Evolutionary conservation across 1,284 basidiomycete species (phyloP).

Genomic region (Psilocybe mexicana): DNA sequence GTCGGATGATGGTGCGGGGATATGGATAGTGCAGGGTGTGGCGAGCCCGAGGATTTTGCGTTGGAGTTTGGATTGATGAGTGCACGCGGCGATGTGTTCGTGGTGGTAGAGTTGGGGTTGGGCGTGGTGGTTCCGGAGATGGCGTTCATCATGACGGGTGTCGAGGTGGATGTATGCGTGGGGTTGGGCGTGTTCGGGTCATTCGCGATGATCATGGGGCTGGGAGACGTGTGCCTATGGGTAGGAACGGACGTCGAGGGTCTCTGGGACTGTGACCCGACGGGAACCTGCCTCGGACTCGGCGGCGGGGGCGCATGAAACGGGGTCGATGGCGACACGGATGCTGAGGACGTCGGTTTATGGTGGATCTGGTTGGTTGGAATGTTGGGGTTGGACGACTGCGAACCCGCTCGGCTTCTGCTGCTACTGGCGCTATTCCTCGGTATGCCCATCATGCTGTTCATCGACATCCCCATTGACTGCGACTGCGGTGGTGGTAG

Average conservation of each 20-base stretch:
- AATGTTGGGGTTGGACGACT: slow-evolving; percentile 3
- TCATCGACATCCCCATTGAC: background rate
- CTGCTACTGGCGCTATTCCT: background rate
- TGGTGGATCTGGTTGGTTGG: background rate
- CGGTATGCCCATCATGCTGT: background rate
- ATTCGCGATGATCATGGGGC: background rate
- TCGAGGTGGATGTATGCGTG: background rate
- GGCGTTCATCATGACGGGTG: background rate
- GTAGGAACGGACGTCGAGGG: background rate
- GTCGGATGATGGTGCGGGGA: background rate
- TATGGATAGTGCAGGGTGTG: background rate
- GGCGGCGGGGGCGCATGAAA: slow-evolving; percentile 11
- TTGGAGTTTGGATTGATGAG: background rate
- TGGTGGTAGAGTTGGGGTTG: background rate
- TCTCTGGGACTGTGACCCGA: background rate
- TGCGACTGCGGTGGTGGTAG: background rate
- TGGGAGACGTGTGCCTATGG: background rate
- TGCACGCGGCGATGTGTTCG: background rate
- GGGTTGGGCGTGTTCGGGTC: background rate
- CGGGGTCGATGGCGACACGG: slow-evolving; percentile 2
- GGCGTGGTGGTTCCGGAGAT: background rate
- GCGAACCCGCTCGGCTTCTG: slow-evolving; percentile 10
- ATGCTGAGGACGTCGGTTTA: background rate
- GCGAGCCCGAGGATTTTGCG: background rate
- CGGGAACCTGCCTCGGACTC: background rate